Percentiles rank a stretch among this genome's conserved stretches.
Conservation (phyloP, 192 early-diverging fungal species). For the Backusella circina region DNA sequence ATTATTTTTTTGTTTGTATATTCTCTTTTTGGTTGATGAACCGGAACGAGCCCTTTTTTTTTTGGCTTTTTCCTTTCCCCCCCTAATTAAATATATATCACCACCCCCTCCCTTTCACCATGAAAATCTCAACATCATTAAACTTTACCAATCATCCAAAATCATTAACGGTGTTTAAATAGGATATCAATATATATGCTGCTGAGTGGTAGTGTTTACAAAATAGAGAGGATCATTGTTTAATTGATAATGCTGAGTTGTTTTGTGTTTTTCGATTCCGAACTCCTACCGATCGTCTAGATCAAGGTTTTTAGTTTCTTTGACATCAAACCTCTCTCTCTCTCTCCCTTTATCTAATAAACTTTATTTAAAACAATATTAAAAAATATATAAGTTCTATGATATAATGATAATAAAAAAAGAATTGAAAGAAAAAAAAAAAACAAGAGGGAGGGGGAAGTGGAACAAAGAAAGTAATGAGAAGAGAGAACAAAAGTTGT, state of each 20-base stretch:
- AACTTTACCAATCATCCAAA: background rate
- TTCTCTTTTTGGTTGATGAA: background rate
- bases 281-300: background rate
- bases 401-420: background rate
- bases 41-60: background rate
- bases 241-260: background rate
- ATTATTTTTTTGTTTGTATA: background rate
- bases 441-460: background rate
- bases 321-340: background rate
- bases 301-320: background rate
- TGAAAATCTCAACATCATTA: background rate
- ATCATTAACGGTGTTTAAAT: background rate
- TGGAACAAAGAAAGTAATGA: background rate
- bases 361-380: slow-evolving; percentile 1
- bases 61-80: no score
- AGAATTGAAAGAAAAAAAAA: background rate
- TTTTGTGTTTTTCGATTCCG: background rate
- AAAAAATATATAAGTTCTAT: background rate
- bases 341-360: background rate
- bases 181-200: background rate
- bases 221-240: background rate
- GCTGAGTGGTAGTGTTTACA: background rate
- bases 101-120: background rate
- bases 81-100: background rate
- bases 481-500: background rate